Evolutionary conservation across 1,284 basidiomycete genomes (phyloP).

Genomic region (Marasmius fiardii): DNA sequence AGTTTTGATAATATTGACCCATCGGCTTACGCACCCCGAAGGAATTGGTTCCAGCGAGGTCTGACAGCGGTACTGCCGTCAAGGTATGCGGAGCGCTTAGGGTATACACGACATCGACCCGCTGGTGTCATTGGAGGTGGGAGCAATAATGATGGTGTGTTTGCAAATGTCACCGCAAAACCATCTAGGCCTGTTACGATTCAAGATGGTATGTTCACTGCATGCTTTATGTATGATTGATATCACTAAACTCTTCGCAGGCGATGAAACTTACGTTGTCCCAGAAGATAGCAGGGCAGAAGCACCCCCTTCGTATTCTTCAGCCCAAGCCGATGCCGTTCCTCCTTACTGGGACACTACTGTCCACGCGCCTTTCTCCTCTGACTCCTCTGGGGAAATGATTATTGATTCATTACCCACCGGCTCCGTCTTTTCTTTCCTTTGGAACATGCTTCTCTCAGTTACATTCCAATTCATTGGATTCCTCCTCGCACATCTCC

Average conservation of each 20-base stretch:
- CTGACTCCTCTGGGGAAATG: slow-evolving; percentile 60
- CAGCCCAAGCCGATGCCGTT: slow-evolving; percentile 90
- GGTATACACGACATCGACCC: slow-evolving; percentile 48
- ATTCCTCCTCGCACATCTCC: slow-evolving; percentile 91
- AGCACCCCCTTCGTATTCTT: slow-evolving; percentile 85
- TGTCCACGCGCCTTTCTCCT: slow-evolving; percentile 75
- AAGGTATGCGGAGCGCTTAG: slow-evolving; percentile 41
- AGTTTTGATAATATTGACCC: slow-evolving; percentile 38
- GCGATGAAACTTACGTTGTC: slow-evolving; percentile 68
- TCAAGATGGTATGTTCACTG: slow-evolving; percentile 52
- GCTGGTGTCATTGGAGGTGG: slow-evolving; percentile 67
- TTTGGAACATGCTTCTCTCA: slow-evolving; percentile 92
- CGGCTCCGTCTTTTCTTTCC: slow-evolving; percentile 81
- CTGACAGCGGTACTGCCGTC: slow-evolving; percentile 56
- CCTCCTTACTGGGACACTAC: slow-evolving; percentile 99
- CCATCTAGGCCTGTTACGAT: slow-evolving; percentile 62
- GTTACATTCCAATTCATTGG: slow-evolving; percentile 98
- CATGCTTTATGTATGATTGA: not conserved
- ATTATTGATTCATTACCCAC: slow-evolving; percentile 77
- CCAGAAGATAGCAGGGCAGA: slow-evolving; percentile 82
- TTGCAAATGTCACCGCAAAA: slow-evolving; percentile 94
- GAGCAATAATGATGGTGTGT: slow-evolving; percentile 87
- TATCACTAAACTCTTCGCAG: slow-evolving; percentile 30
- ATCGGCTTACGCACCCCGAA: slow-evolving; percentile 28
- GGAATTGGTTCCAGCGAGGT: slow-evolving; percentile 56